Evolutionary conservation across 768 basidiomycete genomes (phyloP).

Genomic region (Leccinum sublutescens): DNA sequence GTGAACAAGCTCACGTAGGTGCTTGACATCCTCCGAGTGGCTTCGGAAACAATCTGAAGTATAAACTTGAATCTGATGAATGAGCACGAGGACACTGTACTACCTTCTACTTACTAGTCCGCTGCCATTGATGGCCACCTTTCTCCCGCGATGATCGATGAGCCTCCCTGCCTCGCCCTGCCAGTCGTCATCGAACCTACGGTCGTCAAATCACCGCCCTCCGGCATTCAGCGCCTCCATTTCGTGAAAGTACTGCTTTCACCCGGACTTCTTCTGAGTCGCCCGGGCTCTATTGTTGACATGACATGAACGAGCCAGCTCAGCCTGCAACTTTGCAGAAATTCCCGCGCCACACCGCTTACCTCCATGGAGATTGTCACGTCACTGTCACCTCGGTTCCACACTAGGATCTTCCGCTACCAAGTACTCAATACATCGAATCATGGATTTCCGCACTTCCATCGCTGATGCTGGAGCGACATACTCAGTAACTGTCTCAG

Average conservation of each 20-base stretch:
- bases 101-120: background rate
- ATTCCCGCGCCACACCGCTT: background rate
- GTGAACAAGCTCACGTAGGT: constrained; percentile 4
- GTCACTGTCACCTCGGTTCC: background rate
- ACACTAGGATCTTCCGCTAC: background rate
- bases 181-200: background rate
- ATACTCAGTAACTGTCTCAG: background rate
- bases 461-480: background rate
- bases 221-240: background rate
- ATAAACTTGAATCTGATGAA: background rate
- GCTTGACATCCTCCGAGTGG: background rate
- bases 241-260: background rate
- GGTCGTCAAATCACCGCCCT: background rate
- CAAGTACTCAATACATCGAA: background rate
- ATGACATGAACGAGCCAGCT: no score
- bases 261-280: background rate
- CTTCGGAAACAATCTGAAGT: background rate
- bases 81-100: background rate
- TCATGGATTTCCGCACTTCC: background rate
- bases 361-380: no score
- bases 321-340: background rate
- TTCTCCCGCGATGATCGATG: background rate
- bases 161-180: background rate
- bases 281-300: background rate
- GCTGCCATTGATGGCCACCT: background rate